phyloP scores from a whole-genome alignment of 495 filamentous ascomycete genomes.

The Xanthoparmelia taractica region DNA sequence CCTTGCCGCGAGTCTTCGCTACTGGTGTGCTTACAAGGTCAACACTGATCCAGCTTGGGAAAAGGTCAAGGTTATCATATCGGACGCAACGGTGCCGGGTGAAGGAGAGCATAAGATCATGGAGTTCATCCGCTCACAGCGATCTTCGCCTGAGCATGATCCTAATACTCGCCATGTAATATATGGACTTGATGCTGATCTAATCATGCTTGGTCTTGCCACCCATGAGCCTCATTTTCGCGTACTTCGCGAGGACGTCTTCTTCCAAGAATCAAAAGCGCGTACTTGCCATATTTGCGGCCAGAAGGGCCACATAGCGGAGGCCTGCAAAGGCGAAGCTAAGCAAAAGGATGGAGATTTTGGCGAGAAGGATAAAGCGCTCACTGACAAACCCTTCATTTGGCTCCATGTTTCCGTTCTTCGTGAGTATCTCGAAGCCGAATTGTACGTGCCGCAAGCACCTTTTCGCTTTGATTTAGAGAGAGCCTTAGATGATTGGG shows the following conservation, averaged over 20 bases:
- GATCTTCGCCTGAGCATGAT: conserved; percentile 80
- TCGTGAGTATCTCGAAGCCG: conserved; percentile 85
- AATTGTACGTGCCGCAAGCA: conserved; percentile 73
- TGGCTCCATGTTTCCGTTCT: conserved; percentile 93
- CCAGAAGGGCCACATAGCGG: conserved; percentile 79
- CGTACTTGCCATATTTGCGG: conserved; percentile 80
- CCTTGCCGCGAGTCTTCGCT: conserved; percentile 80
- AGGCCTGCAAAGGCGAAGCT: conserved; percentile 71
- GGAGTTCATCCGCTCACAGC: conserved; percentile 93
- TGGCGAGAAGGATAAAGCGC: conserved; percentile 69
- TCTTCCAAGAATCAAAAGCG: conserved; percentile 75
- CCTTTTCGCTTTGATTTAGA: conserved; percentile 83
- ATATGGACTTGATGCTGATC: conserved; percentile 91
- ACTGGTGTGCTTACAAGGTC: conserved; percentile 94
- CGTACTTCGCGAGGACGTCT: conserved; percentile 95
- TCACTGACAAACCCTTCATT: conserved; percentile 80
- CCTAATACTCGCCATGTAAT: conserved; percentile 96
- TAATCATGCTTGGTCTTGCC: conserved; percentile 96
- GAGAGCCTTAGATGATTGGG: conserved; percentile 97
- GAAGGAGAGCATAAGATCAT: conserved; percentile 99
- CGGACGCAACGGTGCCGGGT: conserved; percentile 92
- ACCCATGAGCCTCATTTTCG: conserved; percentile 98
- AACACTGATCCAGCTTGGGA: conserved; percentile 97
- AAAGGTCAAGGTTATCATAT: conserved; percentile 94
- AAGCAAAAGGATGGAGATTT: conserved; percentile 81